These are phyloP conservation scores for Pyrenophora seminiperda DNA, from an alignment of 2,329 filamentous ascomycete genomes.

Conservation along the genomic window DNA sequence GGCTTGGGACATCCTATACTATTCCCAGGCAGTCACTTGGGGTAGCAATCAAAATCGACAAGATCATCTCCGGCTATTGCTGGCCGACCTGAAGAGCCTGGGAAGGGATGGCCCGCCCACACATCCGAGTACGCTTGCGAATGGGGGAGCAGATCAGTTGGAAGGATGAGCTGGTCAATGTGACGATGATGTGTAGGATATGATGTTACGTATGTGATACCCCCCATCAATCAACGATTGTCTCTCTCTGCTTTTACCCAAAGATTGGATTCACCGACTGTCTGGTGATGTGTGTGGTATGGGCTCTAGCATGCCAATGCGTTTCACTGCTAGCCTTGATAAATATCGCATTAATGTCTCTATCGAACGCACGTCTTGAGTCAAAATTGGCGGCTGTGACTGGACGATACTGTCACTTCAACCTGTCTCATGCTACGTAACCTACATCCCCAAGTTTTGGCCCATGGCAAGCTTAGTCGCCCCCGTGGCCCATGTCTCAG, in stretches of 20 bases:
- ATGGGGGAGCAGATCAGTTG: conserved; percentile 10
- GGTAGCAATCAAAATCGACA: conserved; percentile 40
- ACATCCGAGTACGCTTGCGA: conserved; percentile 30
- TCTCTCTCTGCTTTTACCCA: background rate
- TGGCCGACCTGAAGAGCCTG: conserved; percentile 38
- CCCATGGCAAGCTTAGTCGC: too few species aligned
- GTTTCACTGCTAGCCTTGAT: too few species aligned
- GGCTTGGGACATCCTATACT: conserved; percentile 48
- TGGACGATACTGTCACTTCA: too few species aligned
- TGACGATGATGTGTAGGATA: conserved; percentile 7
- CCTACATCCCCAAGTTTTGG: too few species aligned
- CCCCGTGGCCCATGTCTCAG: too few species aligned
- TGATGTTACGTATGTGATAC: conserved; percentile 8
- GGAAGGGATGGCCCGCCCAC: conserved; percentile 45
- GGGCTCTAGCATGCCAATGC: background rate
- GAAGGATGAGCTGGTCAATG: background rate
- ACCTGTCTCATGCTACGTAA: too few species aligned
- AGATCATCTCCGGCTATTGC: conserved; percentile 34
- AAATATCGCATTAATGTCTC: too few species aligned
- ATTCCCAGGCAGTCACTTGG: conserved; percentile 47
- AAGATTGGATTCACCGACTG: background rate
- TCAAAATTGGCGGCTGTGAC: too few species aligned
- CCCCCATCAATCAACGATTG: background rate
- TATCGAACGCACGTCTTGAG: too few species aligned
- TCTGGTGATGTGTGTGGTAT: background rate